Conservation (phyloP, 768 basidiomycete species). For the Mrakia blollopis region DNA sequence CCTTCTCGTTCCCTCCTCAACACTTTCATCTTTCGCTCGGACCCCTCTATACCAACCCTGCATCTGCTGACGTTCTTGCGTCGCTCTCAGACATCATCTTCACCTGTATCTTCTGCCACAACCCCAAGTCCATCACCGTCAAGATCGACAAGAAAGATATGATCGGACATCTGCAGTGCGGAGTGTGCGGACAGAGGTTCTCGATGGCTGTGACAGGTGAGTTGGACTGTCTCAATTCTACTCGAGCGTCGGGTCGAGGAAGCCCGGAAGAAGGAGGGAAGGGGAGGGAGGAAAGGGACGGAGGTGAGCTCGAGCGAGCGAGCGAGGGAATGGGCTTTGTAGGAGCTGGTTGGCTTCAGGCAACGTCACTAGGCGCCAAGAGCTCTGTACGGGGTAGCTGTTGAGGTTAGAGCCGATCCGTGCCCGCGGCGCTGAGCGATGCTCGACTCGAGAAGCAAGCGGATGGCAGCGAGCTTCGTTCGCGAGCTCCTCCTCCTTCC, state of each 20-base stretch:
- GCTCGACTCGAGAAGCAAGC: too few relatives aligned
- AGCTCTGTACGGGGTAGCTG: too few relatives aligned
- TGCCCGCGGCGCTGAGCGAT: too few relatives aligned
- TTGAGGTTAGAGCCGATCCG: too few relatives aligned
- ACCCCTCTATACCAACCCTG: neutral
- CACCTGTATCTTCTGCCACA: conserved; percentile 25
- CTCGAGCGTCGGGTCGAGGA: too few relatives aligned
- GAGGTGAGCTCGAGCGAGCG: neutral
- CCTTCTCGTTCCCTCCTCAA: neutral
- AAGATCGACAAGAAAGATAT: conserved; percentile 25
- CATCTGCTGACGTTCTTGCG: neutral
- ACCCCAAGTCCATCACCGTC: conserved; percentile 21
- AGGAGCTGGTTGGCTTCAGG: too few relatives aligned
- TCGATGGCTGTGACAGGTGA: neutral
- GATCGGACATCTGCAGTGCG: conserved; percentile 13
- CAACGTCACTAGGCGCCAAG: too few relatives aligned
- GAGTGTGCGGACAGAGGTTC: conserved; percentile 19
- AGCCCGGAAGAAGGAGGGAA: neutral
- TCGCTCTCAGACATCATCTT: neutral
- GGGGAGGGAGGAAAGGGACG: neutral
- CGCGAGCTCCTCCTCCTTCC: too few relatives aligned
- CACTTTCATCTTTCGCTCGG: too few relatives aligned
- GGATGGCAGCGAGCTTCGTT: too few relatives aligned
- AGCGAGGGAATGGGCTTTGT: neutral
- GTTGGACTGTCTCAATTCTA: neutral